These are phyloP conservation scores for Fusarium beomiforme DNA, from an alignment of 2,329 filamentous ascomycete species.

Conservation along the genomic window DNA sequence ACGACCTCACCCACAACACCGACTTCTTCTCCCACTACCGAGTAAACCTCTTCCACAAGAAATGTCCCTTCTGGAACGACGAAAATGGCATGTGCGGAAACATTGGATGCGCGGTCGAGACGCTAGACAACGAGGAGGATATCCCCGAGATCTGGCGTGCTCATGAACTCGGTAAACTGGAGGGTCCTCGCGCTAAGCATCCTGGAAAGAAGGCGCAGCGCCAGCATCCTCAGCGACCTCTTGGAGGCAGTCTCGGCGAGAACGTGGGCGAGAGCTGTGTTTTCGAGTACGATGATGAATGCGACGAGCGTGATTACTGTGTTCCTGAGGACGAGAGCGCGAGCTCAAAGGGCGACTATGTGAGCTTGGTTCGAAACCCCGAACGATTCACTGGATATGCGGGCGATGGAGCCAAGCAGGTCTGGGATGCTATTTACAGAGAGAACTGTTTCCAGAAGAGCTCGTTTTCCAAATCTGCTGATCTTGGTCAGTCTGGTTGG, in stretches of 20 bases:
- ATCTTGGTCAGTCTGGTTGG: constrained; percentile 58
- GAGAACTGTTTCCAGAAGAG: constrained; percentile 92
- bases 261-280: constrained; percentile 95
- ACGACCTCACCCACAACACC: constrained; percentile 84
- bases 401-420: constrained; percentile 83
- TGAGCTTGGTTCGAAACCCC: constrained; percentile 91
- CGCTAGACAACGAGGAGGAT: constrained; percentile 93
- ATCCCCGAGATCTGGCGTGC: constrained; percentile 92
- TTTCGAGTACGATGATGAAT: constrained; percentile 96
- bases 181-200: constrained; percentile 90
- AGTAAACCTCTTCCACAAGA: constrained; percentile 92
- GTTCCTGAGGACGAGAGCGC: constrained; percentile 93
- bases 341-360: constrained; percentile 91
- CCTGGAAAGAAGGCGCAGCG: constrained; percentile 79
- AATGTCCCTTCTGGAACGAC: constrained; percentile 96
- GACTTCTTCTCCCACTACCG: constrained; percentile 99
- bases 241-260: constrained; percentile 85
- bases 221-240: constrained; percentile 75
- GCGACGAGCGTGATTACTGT: constrained; percentile 96
- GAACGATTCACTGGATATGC: constrained; percentile 96
- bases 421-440: constrained; percentile 96
- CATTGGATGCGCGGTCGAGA: constrained; percentile 94
- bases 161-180: constrained; percentile 89
- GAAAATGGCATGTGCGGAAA: constrained; percentile 95
- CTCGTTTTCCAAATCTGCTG: constrained; percentile 69